Evolutionary conservation across 345 rosid species (phyloP).

Genomic region (Litchi chinensis): DNA sequence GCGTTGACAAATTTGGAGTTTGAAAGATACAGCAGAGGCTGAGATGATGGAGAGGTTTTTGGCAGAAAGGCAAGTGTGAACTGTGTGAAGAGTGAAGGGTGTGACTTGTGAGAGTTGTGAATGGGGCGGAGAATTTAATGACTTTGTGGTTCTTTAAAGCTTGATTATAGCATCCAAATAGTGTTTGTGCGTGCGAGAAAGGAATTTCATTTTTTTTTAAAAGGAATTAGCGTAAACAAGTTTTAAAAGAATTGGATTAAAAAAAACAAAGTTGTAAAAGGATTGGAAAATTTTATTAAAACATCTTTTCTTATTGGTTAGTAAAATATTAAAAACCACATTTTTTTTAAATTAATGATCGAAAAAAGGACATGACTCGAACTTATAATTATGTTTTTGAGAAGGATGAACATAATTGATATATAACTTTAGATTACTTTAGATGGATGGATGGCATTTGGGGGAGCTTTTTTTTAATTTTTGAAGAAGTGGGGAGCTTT

Average conservation of each 20-base stretch:
- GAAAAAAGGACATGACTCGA: no score
- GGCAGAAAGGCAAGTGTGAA: neutral
- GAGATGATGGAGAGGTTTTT: neutral
- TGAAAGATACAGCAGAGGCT: neutral
- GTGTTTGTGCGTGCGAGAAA: neutral
- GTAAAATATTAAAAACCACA: no score
- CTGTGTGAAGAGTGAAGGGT: neutral
- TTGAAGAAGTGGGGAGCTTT: neutral
- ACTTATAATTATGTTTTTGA: neutral
- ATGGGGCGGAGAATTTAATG: neutral
- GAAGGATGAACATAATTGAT: neutral
- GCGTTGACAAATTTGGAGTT: neutral
- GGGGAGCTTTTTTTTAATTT: no score
- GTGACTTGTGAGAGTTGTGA: neutral
- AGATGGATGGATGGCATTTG: no score
- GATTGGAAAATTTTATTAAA: no score
- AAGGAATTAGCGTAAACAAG: no score
- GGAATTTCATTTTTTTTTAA: no score
- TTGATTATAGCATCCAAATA: neutral
- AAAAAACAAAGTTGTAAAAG: no score
- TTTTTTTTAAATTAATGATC: no score
- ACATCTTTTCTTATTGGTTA: no score
- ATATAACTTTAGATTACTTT: no score
- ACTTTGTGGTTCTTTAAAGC: neutral
- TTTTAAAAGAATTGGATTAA: no score